These are phyloP conservation scores for Phytophthora brassicae DNA, from an alignment of 352 stramenopile genomes.

Conservation along the genomic window DNA sequence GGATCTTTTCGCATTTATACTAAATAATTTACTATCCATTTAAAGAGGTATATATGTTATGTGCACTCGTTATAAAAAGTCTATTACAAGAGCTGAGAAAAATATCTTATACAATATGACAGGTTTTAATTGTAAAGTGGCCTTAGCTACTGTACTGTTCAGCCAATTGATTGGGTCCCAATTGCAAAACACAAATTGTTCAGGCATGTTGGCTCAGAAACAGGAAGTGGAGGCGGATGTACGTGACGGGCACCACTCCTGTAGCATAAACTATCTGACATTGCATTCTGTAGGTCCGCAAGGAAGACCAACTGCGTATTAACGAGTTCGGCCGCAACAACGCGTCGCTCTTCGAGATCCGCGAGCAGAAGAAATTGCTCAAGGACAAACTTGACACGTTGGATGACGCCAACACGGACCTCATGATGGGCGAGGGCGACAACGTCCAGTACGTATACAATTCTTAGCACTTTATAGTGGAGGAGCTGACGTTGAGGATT, in stretches of 20 bases:
- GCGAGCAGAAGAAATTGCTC: constrained; percentile 88
- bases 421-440: constrained; percentile 95
- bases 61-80: no score
- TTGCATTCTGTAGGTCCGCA: constrained; percentile 89
- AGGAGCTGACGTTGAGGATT: no score
- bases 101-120: no score
- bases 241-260: constrained; percentile 21
- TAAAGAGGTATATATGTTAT: no score
- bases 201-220: constrained; percentile 72
- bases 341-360: constrained; percentile 91
- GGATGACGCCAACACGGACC: constrained; percentile 96
- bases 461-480: no score
- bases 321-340: constrained; percentile 98
- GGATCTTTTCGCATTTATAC: no score
- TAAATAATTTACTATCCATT: no score
- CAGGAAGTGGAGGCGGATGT: constrained; percentile 85
- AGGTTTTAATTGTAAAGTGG: background rate
- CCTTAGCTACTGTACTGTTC: constrained; percentile 29
- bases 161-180: constrained; percentile 17
- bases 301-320: constrained; percentile 96
- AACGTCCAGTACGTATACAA: constrained; percentile 78
- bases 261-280: no score
- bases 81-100: no score
- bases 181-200: background rate
- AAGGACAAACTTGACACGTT: constrained; percentile 96